Evolutionary conservation across 2,329 filamentous ascomycete genomes (phyloP).

Genomic region (Ascochyta pisi): DNA sequence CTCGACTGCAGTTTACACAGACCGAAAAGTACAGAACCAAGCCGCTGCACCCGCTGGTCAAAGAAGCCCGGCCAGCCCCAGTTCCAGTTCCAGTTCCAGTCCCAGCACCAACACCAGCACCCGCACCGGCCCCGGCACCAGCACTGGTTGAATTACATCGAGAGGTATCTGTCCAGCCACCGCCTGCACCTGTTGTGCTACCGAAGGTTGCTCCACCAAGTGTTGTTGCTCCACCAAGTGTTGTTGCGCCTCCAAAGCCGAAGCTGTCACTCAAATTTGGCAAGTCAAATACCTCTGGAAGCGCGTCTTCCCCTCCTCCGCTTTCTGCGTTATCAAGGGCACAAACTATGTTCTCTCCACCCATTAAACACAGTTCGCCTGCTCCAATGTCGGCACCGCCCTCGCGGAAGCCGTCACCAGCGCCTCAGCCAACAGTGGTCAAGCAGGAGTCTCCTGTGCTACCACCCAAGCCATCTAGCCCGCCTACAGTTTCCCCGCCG

Average conservation of each 20-base stretch:
- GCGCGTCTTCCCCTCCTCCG: conserved; percentile 23
- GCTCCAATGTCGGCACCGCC: conserved; percentile 22
- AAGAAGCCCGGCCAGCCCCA: conserved; percentile 15
- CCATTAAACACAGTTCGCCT: conserved; percentile 24
- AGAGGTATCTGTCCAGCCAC: not conserved
- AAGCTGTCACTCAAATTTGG: conserved; percentile 37
- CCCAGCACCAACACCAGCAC: not conserved
- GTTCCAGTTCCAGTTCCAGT: conserved; percentile 11
- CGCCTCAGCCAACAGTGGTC: conserved; percentile 12
- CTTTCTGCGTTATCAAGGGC: conserved; percentile 13
- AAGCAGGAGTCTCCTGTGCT: conserved; percentile 26
- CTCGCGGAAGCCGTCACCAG: conserved; percentile 26
- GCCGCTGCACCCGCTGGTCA: conserved; percentile 18
- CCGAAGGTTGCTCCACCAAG: conserved; percentile 1
- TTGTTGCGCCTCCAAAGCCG: conserved; percentile 14
- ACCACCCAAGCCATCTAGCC: conserved; percentile 26
- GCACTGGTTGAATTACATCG: conserved; percentile 6
- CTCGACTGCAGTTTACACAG: conserved; percentile 39
- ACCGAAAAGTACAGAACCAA: conserved; percentile 31
- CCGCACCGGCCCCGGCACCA: not conserved
- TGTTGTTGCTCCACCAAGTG: not conserved
- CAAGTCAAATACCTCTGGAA: conserved; percentile 11
- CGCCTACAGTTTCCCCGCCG: conserved; percentile 17
- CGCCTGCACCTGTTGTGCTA: conserved; percentile 1
- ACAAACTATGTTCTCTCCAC: conserved; percentile 28